These are phyloP conservation scores for Phaseolus coccineus DNA, from an alignment of 331 rosid species.

Conservation along the genomic window DNA sequence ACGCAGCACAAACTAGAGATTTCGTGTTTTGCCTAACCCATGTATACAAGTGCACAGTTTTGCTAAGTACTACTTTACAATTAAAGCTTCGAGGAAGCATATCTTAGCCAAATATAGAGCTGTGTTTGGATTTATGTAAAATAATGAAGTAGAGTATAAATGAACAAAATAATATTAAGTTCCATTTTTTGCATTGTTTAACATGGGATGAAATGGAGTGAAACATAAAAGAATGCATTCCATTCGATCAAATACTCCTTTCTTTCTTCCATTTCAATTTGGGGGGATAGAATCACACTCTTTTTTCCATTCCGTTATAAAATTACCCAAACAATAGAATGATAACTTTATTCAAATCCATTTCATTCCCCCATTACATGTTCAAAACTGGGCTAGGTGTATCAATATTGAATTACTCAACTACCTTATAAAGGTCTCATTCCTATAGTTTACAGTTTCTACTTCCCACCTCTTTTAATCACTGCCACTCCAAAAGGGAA, in stretches of 20 bases:
- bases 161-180: neutral
- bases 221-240: neutral
- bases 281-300: neutral
- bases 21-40: neutral
- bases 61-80: neutral
- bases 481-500: neutral
- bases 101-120: constrained; percentile 4
- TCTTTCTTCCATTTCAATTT: neutral
- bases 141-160: neutral
- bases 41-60: constrained; percentile 7
- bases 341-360: neutral
- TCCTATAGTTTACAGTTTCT: neutral
- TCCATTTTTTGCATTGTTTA: neutral
- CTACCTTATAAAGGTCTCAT: neutral
- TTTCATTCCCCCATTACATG: neutral
- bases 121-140: neutral
- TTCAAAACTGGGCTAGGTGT: neutral
- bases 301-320: neutral
- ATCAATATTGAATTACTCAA: constrained; percentile 15
- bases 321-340: neutral
- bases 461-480: constrained; percentile 1
- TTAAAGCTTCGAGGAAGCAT: neutral
- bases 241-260: neutral
- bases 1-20: neutral
- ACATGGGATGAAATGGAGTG: neutral